phyloP scores from a whole-genome alignment of 2,329 filamentous ascomycete species.

The Microcyclospora tardicrescens region DNA sequence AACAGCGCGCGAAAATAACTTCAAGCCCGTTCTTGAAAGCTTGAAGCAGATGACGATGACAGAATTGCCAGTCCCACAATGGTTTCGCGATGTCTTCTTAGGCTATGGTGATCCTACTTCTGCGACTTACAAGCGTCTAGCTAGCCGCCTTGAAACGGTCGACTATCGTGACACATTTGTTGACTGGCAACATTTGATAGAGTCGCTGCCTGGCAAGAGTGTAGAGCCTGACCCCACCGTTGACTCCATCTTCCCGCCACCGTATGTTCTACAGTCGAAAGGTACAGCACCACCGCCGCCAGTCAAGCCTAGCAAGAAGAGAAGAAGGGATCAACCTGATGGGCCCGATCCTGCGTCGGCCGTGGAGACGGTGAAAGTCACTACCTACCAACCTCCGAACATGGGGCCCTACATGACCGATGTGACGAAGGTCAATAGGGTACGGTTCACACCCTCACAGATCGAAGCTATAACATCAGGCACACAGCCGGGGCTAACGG shows the following conservation, averaged over 20 bases:
- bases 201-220: constrained; percentile 76
- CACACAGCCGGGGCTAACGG: constrained; percentile 82
- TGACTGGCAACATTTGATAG: constrained; percentile 85
- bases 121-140: constrained; percentile 71
- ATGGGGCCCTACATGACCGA: constrained; percentile 82
- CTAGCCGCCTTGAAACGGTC: constrained; percentile 63
- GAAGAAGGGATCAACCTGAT: constrained; percentile 64
- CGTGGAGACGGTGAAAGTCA: constrained; percentile 62
- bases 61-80: constrained; percentile 64
- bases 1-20: constrained; percentile 87
- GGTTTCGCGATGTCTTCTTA: constrained; percentile 95
- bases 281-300: constrained; percentile 38
- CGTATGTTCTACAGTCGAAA: constrained; percentile 61
- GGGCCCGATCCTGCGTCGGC: constrained; percentile 41
- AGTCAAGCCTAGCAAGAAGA: constrained; percentile 62
- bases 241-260: constrained; percentile 65
- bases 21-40: constrained; percentile 83
- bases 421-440: constrained; percentile 62
- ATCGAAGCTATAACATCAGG: constrained; percentile 88
- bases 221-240: constrained; percentile 66
- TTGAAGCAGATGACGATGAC: constrained; percentile 77
- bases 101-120: constrained; percentile 87
- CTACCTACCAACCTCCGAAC: constrained; percentile 80
- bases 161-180: constrained; percentile 93
- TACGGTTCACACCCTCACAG: constrained; percentile 85